Base-by-base conservation (phyloP, 1,284 basidiomycete species). In the Apiotrichum siamense region DNA sequence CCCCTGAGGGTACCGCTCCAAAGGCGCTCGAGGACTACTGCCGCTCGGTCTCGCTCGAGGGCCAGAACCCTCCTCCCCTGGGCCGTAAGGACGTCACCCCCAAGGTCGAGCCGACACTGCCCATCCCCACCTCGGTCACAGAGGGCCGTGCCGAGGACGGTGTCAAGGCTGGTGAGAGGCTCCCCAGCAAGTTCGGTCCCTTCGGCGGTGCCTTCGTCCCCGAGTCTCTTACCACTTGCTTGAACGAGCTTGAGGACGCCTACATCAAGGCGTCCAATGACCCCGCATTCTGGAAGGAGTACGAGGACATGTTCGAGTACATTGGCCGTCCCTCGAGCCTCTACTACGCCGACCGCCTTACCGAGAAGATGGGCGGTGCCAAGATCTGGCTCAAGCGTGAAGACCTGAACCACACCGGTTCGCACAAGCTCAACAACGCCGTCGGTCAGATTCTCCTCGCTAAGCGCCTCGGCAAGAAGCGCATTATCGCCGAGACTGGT, bases 191-290 rank as follows among this genome's bases (percentile, higher is more conserved):
- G 43, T 99, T 98, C 63, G 96, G 96, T 46, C 78, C 90, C 54
- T 99, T 96, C 66, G 96, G 96, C 31, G 96, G 96, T 1, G 92
- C 97, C 65, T 98, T 92, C 74, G 92, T 97, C 5, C 90, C 96
- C 2, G 96, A 98, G 75, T 85, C 91, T 7, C 78, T 98, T 26
- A 86, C 92, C 58, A 92, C 93, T 66, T 91, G 88, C 65, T 79
- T 97, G 39, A 77, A 81, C 25, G 93, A 99, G 77, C 79, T 99
- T 32, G 93, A 97, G 74, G 83, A 83, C 52, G 92, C 88, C 35
- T 93, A 97, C 75, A 84, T 87, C 62, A 76, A 81, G 42, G 94
- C 94, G 10, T 81, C 89, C 67, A 80, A 79, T 20, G 94, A 98
- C 71, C 90, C 93, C 0, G 79, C 80, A 64, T 98, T 99, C 76